Percentiles rank a stretch among this genome's conserved stretches.
These are phyloP conservation scores for Aureococcus anophagefferens DNA, from an alignment of 108 stramenopile species.

Conservation along the genomic window DNA sequence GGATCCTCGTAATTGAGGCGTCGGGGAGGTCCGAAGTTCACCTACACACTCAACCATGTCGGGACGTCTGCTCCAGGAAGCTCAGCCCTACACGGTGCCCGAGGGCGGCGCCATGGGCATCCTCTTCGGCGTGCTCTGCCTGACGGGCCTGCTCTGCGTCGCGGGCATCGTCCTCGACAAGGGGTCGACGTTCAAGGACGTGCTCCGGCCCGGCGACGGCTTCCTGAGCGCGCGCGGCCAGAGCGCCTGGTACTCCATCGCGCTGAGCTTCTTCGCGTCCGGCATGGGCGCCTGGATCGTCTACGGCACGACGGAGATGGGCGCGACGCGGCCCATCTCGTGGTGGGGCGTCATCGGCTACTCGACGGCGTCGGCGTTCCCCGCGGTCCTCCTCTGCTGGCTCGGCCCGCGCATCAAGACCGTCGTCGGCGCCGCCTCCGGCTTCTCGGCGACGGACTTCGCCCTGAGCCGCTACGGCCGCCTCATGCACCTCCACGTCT, in stretches of 20 bases:
- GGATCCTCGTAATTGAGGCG: not conserved
- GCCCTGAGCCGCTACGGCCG: constrained; percentile 57
- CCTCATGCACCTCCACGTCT: constrained; percentile 55
- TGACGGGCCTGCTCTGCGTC: not conserved
- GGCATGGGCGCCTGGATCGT: constrained; percentile 70
- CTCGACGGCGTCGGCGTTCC: constrained; percentile 46
- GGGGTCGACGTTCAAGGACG: not conserved
- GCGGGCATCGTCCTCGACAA: not conserved
- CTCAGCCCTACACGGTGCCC: not conserved
- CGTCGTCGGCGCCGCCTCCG: constrained; percentile 31
- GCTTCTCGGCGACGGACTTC: constrained; percentile 60
- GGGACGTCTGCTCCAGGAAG: not conserved
- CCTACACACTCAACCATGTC: not conserved
- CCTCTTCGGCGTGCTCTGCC: not conserved
- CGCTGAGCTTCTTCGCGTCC: constrained; percentile 55
- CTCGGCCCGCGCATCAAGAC: constrained; percentile 45
- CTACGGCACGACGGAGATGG: constrained; percentile 64
- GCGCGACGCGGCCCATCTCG: constrained; percentile 43
- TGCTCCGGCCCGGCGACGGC: not conserved
- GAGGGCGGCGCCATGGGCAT: not conserved
- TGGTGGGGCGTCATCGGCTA: constrained; percentile 67
- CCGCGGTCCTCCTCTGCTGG: constrained; percentile 42
- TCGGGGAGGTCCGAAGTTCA: not conserved
- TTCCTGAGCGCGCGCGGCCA: not conserved
- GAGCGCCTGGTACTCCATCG: constrained; percentile 23